phyloP scores from a whole-genome alignment of 106 monocot genomes.

The Triglochin maritima region DNA sequence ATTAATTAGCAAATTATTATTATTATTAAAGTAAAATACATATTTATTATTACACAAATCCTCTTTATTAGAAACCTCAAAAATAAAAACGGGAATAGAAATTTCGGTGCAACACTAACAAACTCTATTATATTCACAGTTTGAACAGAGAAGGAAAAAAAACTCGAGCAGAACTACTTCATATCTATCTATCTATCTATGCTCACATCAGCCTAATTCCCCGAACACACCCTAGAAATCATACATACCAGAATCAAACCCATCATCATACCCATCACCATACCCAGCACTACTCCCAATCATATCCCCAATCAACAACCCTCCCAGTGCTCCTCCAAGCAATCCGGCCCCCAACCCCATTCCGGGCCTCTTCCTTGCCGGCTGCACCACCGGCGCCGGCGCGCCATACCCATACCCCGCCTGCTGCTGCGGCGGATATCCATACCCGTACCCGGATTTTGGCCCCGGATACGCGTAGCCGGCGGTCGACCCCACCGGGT shows the following conservation, averaged over 20 bases:
- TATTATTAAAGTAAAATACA: no score
- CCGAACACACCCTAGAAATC: conserved; percentile 1
- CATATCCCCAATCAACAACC: conserved; percentile 13
- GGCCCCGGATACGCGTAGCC: conserved; percentile 7
- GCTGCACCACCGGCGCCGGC: not conserved
- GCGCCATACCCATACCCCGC: conserved; percentile 10
- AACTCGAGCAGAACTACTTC: no score
- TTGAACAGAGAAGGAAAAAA: no score
- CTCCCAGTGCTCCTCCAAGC: conserved; percentile 14
- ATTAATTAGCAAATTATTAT: no score
- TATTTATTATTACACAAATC: no score
- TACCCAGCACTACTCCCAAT: conserved; percentile 28
- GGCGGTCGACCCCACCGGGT: conserved; percentile 8
- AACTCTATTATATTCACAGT: no score
- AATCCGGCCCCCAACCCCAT: conserved; percentile 12
- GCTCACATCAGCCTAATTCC: no score
- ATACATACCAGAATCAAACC: conserved; percentile 35
- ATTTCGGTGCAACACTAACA: no score
- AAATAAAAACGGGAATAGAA: no score
- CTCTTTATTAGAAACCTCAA: no score
- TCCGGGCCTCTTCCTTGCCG: conserved; percentile 9
- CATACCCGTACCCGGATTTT: conserved; percentile 16
- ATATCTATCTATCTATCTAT: no score
- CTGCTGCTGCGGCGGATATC: conserved; percentile 12
- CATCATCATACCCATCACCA: conserved; percentile 47